phyloP scores from a whole-genome alignment of 2,329 filamentous ascomycete species.

The Sporothrix variecibatus region DNA sequence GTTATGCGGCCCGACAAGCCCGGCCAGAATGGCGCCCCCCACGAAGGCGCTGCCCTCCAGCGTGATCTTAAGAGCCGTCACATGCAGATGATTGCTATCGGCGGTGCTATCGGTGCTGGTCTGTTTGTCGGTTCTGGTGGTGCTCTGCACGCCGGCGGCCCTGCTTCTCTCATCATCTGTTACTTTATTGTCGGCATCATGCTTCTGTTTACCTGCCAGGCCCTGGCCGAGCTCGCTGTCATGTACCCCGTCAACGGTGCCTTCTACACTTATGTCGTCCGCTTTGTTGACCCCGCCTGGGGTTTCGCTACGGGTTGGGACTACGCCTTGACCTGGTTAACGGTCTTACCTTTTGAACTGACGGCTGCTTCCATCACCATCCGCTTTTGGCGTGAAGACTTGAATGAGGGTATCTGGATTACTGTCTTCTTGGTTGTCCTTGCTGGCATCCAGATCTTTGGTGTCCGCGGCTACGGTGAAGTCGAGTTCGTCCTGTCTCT shows the following conservation, averaged over 20 bases:
- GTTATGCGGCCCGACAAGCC: conserved; percentile 37
- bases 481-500: conserved; percentile 60
- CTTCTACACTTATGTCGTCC: conserved; percentile 62
- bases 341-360: conserved; percentile 55
- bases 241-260: conserved; percentile 62
- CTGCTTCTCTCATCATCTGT: conserved; percentile 50
- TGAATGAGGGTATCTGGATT: conserved; percentile 58
- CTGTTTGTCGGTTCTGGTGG: conserved; percentile 69
- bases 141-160: conserved; percentile 63
- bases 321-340: conserved; percentile 53
- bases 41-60: conserved; percentile 35
- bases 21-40: neutral
- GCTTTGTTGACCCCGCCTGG: conserved; percentile 63
- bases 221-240: conserved; percentile 62
- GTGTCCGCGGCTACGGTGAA: conserved; percentile 59
- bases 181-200: conserved; percentile 60
- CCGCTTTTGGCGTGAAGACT: conserved; percentile 52
- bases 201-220: conserved; percentile 60
- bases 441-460: conserved; percentile 55
- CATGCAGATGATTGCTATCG: conserved; percentile 52
- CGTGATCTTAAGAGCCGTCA: conserved; percentile 44
- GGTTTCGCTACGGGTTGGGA: conserved; percentile 58
- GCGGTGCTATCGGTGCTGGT: conserved; percentile 55
- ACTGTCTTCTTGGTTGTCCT: conserved; percentile 56
- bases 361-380: conserved; percentile 58